These are phyloP conservation scores for Silene noctiflora DNA, from an alignment of 179 eudicot genomes.

Conservation along the genomic window DNA sequence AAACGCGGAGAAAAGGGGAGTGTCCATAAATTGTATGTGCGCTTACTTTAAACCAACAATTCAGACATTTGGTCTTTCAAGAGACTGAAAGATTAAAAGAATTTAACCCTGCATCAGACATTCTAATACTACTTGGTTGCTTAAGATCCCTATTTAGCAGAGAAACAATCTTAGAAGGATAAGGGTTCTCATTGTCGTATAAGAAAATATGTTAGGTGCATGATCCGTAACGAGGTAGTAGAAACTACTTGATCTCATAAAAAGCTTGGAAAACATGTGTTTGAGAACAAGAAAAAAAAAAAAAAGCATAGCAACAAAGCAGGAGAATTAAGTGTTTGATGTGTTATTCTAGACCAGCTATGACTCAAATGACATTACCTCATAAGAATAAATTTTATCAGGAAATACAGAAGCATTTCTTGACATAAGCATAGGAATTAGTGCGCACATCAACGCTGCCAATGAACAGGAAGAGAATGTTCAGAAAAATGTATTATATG, in stretches of 20 bases:
- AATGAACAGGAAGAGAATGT: conserved; percentile 19
- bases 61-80: background rate
- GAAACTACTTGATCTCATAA: conserved; percentile 4
- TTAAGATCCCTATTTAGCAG: background rate
- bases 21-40: background rate
- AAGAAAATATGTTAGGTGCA: conserved; percentile 1
- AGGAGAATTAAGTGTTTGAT: background rate
- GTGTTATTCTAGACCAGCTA: background rate
- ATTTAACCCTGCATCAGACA: background rate
- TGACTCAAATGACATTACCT: conserved; percentile 45
- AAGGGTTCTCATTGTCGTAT: background rate
- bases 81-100: background rate
- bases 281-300: background rate
- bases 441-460: conserved; percentile 89
- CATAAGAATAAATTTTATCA: conserved; percentile 66
- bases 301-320: conserved; percentile 6
- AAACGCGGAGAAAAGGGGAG: background rate
- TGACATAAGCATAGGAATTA: conserved; percentile 81
- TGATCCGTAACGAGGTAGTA: background rate
- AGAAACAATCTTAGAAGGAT: background rate
- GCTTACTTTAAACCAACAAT: background rate
- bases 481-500: conserved; percentile 10
- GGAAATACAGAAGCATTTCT: conserved; percentile 75
- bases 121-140: background rate
- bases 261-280: background rate